These are phyloP conservation scores for Penicillium coprophilum DNA, from an alignment of 495 filamentous ascomycete species.

Conservation along the genomic window DNA sequence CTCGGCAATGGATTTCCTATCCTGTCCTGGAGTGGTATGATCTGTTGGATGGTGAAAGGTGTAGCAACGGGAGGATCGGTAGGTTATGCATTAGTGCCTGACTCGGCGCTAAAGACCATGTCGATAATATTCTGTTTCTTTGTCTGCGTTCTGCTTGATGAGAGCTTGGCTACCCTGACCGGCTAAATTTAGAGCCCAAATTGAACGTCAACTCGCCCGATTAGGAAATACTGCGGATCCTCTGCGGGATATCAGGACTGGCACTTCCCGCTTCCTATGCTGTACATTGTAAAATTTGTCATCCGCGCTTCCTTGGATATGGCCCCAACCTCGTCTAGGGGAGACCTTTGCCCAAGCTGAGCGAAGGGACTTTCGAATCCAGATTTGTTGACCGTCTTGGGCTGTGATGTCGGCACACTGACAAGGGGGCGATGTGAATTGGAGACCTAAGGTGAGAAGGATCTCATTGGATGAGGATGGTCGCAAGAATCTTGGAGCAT, in stretches of 20 bases:
- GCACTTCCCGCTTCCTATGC: neutral
- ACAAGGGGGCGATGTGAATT: too few relatives aligned
- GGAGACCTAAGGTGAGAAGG: too few relatives aligned
- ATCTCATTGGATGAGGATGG: too few relatives aligned
- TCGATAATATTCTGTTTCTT: neutral
- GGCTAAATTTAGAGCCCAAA: neutral
- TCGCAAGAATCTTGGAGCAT: too few relatives aligned
- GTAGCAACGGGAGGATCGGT: neutral
- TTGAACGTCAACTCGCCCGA: neutral
- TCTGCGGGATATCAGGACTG: neutral
- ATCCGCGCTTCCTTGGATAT: too few relatives aligned
- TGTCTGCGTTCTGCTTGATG: neutral
- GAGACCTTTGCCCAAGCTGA: too few relatives aligned
- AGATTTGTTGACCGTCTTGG: neutral
- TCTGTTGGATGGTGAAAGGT: neutral
- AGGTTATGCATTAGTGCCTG: slow-evolving; percentile 1
- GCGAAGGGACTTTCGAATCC: neutral
- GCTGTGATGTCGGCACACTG: neutral
- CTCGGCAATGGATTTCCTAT: neutral
- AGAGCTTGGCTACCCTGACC: neutral
- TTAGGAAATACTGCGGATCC: neutral
- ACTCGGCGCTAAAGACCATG: neutral
- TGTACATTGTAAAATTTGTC: too few relatives aligned
- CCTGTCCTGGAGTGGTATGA: neutral
- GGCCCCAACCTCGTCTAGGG: too few relatives aligned